phyloP scores from a whole-genome alignment of 257 asterid genomes.

The Gynochthodes officinalis region DNA sequence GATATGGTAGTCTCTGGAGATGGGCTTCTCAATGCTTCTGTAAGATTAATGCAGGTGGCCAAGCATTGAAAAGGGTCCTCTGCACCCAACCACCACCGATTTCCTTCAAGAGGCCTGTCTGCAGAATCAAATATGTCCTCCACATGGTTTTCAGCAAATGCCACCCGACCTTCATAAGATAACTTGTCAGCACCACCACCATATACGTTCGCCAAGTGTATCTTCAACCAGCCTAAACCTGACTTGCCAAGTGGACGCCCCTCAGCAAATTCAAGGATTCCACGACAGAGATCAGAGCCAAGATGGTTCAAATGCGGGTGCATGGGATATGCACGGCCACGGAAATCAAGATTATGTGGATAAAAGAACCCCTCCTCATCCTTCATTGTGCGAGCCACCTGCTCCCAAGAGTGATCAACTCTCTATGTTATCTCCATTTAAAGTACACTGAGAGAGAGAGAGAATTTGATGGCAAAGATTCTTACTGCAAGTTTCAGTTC shows the following conservation, averaged over 20 bases:
- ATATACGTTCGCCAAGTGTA: constrained; percentile 80
- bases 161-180: constrained; percentile 69
- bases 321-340: constrained; percentile 99
- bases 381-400: constrained; percentile 97
- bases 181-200: constrained; percentile 95
- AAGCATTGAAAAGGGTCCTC: constrained; percentile 98
- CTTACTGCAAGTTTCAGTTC: constrained; percentile 97
- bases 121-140: constrained; percentile 94
- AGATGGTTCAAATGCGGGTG: constrained; percentile 96
- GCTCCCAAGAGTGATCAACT: constrained; percentile 32
- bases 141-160: constrained; percentile 75
- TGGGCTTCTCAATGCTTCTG: constrained; percentile 88
- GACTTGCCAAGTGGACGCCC: constrained; percentile 96
- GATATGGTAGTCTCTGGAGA: constrained; percentile 72
- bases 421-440: constrained; percentile 16
- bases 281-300: constrained; percentile 95
- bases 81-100: constrained; percentile 89
- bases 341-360: constrained; percentile 96
- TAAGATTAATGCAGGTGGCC: constrained; percentile 75
- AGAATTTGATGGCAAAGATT: constrained; percentile 19
- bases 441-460: background rate
- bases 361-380: constrained; percentile 95
- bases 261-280: constrained; percentile 86
- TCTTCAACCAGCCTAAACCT: constrained; percentile 82
- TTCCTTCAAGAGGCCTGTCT: constrained; percentile 95